Evolutionary conservation across 257 asterid species (phyloP).

Genomic region (Leptodermis oblonga): DNA sequence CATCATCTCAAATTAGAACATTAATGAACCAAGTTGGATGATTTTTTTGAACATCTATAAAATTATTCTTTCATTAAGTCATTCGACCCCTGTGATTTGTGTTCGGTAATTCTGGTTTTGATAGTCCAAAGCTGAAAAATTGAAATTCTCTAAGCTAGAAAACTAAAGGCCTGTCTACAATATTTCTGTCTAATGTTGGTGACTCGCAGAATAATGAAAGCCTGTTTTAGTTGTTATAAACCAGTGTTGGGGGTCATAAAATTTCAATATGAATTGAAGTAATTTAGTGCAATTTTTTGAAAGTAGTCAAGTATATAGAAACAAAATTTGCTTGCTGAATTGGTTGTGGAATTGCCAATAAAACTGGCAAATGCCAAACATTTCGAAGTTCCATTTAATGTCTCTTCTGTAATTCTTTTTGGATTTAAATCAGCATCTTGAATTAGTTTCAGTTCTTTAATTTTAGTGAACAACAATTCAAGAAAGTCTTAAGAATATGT

Average conservation of each 20-base stretch:
- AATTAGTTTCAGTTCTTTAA: neutral
- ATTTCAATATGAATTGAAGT: neutral
- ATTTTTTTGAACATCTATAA: neutral
- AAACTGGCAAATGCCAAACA: neutral
- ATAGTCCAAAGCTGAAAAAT: neutral
- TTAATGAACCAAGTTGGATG: neutral
- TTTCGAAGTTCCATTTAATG: neutral
- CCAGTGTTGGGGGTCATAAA: neutral
- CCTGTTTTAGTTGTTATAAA: neutral
- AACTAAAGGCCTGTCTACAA: neutral
- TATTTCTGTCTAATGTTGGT: neutral
- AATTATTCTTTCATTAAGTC: neutral
- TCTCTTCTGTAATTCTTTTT: neutral
- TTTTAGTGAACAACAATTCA: neutral
- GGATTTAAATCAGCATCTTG: neutral
- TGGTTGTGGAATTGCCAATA: neutral
- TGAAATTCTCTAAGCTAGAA: neutral
- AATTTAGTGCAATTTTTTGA: neutral
- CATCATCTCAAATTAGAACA: neutral
- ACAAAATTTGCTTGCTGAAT: neutral
- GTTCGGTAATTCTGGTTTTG: neutral
- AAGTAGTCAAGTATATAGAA: neutral
- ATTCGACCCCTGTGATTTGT: neutral
- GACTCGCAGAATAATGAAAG: neutral
- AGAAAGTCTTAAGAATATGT: neutral